Conservation (phyloP, 2,329 filamentous ascomycete genomes). For the Cladobotryum mycophilum region DNA sequence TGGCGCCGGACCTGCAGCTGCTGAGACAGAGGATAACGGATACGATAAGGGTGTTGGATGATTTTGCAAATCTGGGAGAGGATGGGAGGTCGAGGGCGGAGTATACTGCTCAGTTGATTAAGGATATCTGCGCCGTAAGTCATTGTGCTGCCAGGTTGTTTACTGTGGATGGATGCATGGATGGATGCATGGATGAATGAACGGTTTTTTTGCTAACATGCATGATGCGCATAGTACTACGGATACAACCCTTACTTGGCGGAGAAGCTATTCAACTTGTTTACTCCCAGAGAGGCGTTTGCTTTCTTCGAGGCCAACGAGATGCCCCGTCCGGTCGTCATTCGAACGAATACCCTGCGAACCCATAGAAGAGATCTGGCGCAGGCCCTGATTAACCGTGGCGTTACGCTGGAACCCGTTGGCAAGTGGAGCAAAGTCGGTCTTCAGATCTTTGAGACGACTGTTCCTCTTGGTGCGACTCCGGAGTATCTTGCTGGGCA, state of each 20-base stretch:
- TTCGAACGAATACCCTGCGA: constrained; percentile 91
- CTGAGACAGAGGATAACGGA: constrained; percentile 86
- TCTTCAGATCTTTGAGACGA: constrained; percentile 90
- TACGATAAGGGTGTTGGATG: constrained; percentile 83
- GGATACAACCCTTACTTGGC: constrained; percentile 93
- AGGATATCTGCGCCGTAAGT: constrained; percentile 70
- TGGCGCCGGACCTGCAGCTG: constrained; percentile 86
- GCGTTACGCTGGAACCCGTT: constrained; percentile 91
- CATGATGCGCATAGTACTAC: constrained; percentile 59
- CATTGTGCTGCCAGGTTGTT: not conserved
- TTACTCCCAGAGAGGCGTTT: constrained; percentile 88
- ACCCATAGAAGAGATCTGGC: constrained; percentile 73
- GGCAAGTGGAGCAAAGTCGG: constrained; percentile 99
- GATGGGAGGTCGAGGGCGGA: constrained; percentile 76
- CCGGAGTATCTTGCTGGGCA: constrained; percentile 96
- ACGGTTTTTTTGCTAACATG: not conserved
- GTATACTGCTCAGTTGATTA: constrained; percentile 78
- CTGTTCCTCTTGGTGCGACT: constrained; percentile 79
- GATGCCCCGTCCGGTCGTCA: constrained; percentile 84
- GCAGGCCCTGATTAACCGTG: constrained; percentile 89
- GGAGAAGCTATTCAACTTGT: constrained; percentile 89
- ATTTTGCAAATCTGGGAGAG: constrained; percentile 76
- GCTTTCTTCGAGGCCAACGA: constrained; percentile 99
- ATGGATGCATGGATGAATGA: not conserved
- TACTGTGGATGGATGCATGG: not conserved